These are phyloP conservation scores for Penicillium steckii DNA, from an alignment of 495 filamentous ascomycete species.

Conservation along the genomic window DNA sequence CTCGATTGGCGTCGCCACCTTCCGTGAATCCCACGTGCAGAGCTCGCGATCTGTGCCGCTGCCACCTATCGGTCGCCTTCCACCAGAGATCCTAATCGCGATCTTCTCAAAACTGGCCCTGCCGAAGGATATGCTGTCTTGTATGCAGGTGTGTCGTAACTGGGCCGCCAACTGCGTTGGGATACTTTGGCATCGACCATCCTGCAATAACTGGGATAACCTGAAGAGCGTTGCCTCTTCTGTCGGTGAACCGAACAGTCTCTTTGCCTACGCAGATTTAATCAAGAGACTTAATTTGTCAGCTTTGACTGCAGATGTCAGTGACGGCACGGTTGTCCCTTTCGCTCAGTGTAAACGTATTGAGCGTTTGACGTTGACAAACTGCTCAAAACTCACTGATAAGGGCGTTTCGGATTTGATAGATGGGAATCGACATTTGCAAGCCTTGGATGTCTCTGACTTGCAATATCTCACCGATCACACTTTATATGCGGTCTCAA, in stretches of 20 bases:
- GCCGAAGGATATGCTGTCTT: conserved; percentile 73
- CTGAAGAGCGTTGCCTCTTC: conserved; percentile 75
- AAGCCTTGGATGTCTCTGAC: conserved; percentile 88
- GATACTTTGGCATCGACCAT: conserved; percentile 90
- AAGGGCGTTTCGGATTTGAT: conserved; percentile 76
- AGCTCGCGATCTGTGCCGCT: conserved; percentile 54
- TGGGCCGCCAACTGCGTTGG: conserved; percentile 95
- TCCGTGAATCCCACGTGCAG: conserved; percentile 65
- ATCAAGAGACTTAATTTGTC: conserved; percentile 90
- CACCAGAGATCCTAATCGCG: conserved; percentile 89
- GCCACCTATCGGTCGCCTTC: conserved; percentile 78
- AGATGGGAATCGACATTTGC: conserved; percentile 72
- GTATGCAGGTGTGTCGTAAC: conserved; percentile 87
- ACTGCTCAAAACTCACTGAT: conserved; percentile 83
- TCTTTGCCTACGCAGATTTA: conserved; percentile 82
- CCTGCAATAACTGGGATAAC: conserved; percentile 81
- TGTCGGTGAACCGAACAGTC: conserved; percentile 64
- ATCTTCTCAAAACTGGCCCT: conserved; percentile 83
- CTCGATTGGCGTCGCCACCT: conserved; percentile 75
- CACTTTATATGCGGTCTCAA: conserved; percentile 76
- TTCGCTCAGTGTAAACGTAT: conserved; percentile 84
- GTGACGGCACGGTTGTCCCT: conserved; percentile 83
- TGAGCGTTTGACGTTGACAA: conserved; percentile 91
- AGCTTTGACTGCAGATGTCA: conserved; percentile 70
- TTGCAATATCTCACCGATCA: conserved; percentile 76